Base-by-base conservation (phyloP, 805 yeast genomes). In the Candida nemodendra region DNA sequence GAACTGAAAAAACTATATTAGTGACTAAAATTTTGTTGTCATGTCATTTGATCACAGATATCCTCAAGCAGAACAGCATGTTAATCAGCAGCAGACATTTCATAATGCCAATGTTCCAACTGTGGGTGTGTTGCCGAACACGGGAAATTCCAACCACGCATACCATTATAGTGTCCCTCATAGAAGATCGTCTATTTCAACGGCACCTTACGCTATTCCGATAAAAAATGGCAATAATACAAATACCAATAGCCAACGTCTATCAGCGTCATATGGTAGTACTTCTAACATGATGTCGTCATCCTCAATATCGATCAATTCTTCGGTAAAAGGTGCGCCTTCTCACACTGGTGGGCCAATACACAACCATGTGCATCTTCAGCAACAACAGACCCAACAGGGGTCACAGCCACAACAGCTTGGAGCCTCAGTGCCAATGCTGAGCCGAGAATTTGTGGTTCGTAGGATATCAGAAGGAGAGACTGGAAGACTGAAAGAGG, bases 401-500 rank as follows among this genome's bases (percentile, higher is more conserved):
- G 27, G 5, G 18, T 21, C 8, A 15, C 31, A 14, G 13, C 66
- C n/a, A 74, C 77, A 9, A 53, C 43, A 37, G 27, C 21, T 42
- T 21, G 38, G 41, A 7, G 26, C 41, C 7, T 41, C 45, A 2
- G 50, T 45, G 9, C 62, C 63, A 8, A 58, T 74, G 41, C 59
- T 79, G 33, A 65, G 76, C 4, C 62, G 84, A 43, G 83, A 82
- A 47, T 84, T 85, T 61, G 95, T 86, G 4, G 91, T 84, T 12
- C 70, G 95, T 44, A 69, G 95, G 39, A 84, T 84, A 36, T 77
- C 86, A 33, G 95, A 86, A 59, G 95, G 95, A 32, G 95, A 85
- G 57, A 78, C 88, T 3, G 95, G 95, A 16, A 65, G 95, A 32
- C 69, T 84, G 33, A 87, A 86, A 59, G 95, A 87, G 56, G 90